Evolutionary conservation across 2,329 filamentous ascomycete genomes (phyloP).

Genomic region (Coniochaeta sp.): DNA sequence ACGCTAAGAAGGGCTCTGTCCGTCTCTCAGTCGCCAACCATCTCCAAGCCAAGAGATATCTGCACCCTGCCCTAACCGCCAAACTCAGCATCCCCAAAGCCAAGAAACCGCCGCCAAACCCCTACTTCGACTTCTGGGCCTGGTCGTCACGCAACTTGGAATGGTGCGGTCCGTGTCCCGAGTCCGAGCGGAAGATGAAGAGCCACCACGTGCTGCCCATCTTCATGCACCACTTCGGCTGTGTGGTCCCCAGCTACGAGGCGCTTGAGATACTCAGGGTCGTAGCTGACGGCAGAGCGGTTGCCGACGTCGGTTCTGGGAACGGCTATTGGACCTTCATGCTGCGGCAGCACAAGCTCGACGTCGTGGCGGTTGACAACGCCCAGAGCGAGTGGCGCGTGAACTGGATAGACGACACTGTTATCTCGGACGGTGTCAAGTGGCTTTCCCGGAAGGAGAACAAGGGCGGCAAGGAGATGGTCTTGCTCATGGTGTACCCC

Average conservation of each 20-base stretch:
- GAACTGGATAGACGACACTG: slow-evolving; percentile 61
- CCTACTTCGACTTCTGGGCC: slow-evolving; percentile 59
- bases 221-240: slow-evolving; percentile 74
- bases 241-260: slow-evolving; percentile 61
- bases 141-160: slow-evolving; percentile 58
- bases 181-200: slow-evolving; percentile 41
- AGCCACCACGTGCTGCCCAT: slow-evolving; percentile 65
- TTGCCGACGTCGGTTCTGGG: slow-evolving; percentile 63
- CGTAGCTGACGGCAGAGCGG: slow-evolving; percentile 41
- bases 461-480: slow-evolving; percentile 39
- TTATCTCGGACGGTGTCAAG: slow-evolving; percentile 49
- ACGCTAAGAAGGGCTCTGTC: slow-evolving; percentile 56
- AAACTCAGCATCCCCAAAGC: slow-evolving; percentile 36
- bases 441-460: slow-evolving; percentile 37
- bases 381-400: slow-evolving; percentile 61
- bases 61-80: slow-evolving; percentile 33
- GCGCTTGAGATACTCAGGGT: slow-evolving; percentile 51
- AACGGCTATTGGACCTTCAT: slow-evolving; percentile 72
- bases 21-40: slow-evolving; percentile 48
- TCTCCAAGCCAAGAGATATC: slow-evolving; percentile 42
- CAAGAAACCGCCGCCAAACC: slow-evolving; percentile 46
- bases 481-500: slow-evolving; percentile 67
- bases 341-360: slow-evolving; percentile 51
- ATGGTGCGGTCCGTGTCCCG: slow-evolving; percentile 53
- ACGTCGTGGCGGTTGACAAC: slow-evolving; percentile 57